phyloP scores from a whole-genome alignment of 106 monocot species.

The Dactylorhiza incarnata region DNA sequence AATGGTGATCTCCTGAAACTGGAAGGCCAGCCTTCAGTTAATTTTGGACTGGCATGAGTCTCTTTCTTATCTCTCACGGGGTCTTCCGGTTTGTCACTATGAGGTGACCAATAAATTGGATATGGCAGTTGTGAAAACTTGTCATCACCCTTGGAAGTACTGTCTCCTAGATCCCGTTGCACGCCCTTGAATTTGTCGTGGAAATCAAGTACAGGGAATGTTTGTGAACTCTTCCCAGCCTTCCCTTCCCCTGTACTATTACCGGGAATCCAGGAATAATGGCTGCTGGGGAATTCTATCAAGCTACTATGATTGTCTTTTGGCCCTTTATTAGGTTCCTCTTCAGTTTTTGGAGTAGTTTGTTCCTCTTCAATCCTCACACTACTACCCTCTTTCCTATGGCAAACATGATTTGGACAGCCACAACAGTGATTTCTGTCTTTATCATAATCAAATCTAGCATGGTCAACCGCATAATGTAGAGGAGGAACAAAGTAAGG shows the following conservation, averaged over 20 bases:
- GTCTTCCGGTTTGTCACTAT: constrained; percentile 9
- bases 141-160: neutral
- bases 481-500: constrained; percentile 23
- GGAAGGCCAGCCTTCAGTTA: constrained; percentile 18
- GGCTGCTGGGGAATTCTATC: constrained; percentile 16
- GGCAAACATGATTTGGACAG: constrained; percentile 42
- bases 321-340: constrained; percentile 19
- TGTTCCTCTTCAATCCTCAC: constrained; percentile 42
- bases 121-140: constrained; percentile 6
- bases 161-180: constrained; percentile 12
- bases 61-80: constrained; percentile 23
- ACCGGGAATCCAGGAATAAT: constrained; percentile 25
- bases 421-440: constrained; percentile 32
- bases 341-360: constrained; percentile 23
- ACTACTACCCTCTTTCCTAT: constrained; percentile 11
- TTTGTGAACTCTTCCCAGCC: neutral
- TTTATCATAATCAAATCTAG: constrained; percentile 22
- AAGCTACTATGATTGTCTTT: neutral
- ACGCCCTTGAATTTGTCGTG: constrained; percentile 4
- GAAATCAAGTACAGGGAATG: neutral
- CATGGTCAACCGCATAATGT: constrained; percentile 14
- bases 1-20: constrained; percentile 35
- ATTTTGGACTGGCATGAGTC: constrained; percentile 7
- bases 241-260: neutral
- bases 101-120: constrained; percentile 33